Percentiles rank a stretch among this genome's conserved stretches.
phyloP scores from a whole-genome alignment of 805 yeast genomes.

The Zygosaccharomyces siamensis region DNA sequence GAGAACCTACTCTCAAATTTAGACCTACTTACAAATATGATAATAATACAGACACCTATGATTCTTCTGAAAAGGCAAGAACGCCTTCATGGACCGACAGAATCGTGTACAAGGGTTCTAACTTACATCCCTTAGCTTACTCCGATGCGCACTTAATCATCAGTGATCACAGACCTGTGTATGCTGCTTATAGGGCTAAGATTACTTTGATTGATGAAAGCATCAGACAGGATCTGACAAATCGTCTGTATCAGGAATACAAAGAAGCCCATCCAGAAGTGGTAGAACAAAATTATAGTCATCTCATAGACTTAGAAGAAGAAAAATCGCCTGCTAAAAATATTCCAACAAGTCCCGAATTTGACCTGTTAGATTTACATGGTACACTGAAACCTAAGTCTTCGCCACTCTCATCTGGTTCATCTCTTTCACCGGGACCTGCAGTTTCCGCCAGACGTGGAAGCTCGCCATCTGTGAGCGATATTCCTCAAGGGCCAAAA shows the following conservation, averaged over 20 bases:
- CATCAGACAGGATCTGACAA: conserved; percentile 49
- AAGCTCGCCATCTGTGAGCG: conserved; percentile 8
- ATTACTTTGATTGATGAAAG: conserved; percentile 68
- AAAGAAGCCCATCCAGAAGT: conserved; percentile 38
- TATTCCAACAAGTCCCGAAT: conserved; percentile 6
- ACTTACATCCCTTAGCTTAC: conserved; percentile 61
- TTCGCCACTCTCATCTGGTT: conserved; percentile 7
- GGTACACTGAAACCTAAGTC: conserved; percentile 5
- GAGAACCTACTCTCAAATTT: conserved; percentile 72
- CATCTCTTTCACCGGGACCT: conserved; percentile 11
- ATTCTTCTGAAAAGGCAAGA: conserved; percentile 85
- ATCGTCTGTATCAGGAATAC: conserved; percentile 55
- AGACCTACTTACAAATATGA: conserved; percentile 92
- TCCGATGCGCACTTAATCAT: conserved; percentile 56
- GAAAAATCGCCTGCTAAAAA: conserved; percentile 4
- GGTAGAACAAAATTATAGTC: conserved; percentile 8
- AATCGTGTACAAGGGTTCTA: conserved; percentile 59
- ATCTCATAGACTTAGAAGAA: conserved; percentile 8
- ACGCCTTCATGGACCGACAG: conserved; percentile 97
- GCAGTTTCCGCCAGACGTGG: conserved; percentile 15
- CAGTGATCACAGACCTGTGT: conserved; percentile 94
- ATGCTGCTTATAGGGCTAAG: conserved; percentile 62
- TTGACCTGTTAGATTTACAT: conserved; percentile 11
- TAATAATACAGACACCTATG: conserved; percentile 74
- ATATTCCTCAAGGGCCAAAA: conserved; percentile 10